Evolutionary conservation across 257 asterid species (phyloP), one percentile per base, ranked within the genome.

Genomic region (Solanum dulcamara): DNA sequence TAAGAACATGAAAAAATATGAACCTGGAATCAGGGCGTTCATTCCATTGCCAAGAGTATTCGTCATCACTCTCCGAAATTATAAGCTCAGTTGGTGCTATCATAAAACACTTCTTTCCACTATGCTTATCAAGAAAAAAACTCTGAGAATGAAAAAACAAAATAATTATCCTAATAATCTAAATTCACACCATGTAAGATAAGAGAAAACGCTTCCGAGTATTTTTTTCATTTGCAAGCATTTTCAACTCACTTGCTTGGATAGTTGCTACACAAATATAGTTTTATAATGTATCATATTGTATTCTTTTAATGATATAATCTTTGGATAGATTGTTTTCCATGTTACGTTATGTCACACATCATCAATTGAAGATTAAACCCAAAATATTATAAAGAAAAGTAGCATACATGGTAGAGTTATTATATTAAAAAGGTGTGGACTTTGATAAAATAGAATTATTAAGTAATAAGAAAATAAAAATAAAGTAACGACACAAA

Each of bases 91-190:
- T 88, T 80, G 92, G 91, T 37, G 86, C 22, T 22, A 92, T 8
- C 89, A 88, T 86, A 17, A 81, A 88, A 15, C 88, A 86, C 32
- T 89, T 89, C 85, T 87, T 84, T 20, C 94, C 93, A 15, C 80
- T 85, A 20, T 83, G n/a, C 46, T 83, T 88, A 66, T 53, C 57
- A 14, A 88, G 83, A 64, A 79, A 37, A 68, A 89, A 87, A 40
- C 88, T 85, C 94, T 90, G 89, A 64, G 35, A 64, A 24, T 24
- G 8, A 24, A 60, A 60, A 24, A 60, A 24, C 0, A 57, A 57
- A 57, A 60, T 24, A 10, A 24, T 14, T 4, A 13, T 60, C 5
- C 13, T 4, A 60, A 24, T 12, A 11, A 26, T 60, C 0, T 12
- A 60, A 24, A 60, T 24, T 60, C 15, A 24, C 8, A 60, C 18